Evolutionary conservation across 352 stramenopile genomes (phyloP), one percentile per base, ranked within the genome.

Genomic region (Globisporangium iwayamae): DNA sequence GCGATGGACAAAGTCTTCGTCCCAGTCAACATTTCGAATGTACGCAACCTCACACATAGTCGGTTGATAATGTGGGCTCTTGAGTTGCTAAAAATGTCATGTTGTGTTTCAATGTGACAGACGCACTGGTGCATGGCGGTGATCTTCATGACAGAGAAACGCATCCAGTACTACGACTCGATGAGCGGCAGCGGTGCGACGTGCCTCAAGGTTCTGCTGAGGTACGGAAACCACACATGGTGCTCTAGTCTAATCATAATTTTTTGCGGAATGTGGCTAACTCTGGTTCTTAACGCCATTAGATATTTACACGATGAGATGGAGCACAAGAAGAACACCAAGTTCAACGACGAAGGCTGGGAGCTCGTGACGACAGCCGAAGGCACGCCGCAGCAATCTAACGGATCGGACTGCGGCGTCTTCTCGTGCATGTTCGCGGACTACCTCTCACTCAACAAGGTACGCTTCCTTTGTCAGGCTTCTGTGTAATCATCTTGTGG

Each of bases 1-100:
- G 69, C 82, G n/a, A 92, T 96, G 85, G 87, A 96, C 74, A 96
- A 96, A 63, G 79, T 96, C 65, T 94, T 94, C 61, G 76, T 96
- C 3, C 87, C 87, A 4, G 79, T 96, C 55, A 94, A 96, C 57
- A 73, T 96, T n/a, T 85, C 78, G 48, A 94, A 96, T 60, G 87
- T 93, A 78, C 60, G 81, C 70, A 11, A 3, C 9, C 20, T 16
- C 20, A 18, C 50, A 41, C 28, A 9, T 5, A 36, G 32, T 36
- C 7, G 32, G 32, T 36, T 1, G 32, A 36, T 8, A 36, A 9
- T 36, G 32, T 28, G 25, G 25, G 3, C 32, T 8, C 32, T 8
- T 36, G 32, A 9, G 32, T 36, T 36, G 32, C 32, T 36, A 36
- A 36, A 9, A 54, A 39, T 62, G 18, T 25, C 58, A 18, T 63